phyloP scores from a whole-genome alignment of 1,284 basidiomycete species.

The Lentinula novae-zelandiae region DNA sequence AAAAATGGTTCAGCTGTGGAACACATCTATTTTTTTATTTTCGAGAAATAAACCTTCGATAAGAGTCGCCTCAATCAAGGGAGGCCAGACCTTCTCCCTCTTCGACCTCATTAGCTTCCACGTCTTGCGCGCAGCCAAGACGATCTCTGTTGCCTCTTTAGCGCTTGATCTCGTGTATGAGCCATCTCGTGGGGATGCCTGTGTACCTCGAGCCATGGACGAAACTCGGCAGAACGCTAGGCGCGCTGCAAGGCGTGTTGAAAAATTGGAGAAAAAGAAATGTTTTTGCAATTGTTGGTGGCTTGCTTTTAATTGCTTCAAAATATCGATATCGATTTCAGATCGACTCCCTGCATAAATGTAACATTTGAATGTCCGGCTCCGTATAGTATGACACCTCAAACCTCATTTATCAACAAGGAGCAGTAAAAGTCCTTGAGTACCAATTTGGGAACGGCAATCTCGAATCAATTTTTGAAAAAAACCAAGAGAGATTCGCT shows the following conservation, averaged over 20 bases:
- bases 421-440: background rate
- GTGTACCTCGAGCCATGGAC: background rate
- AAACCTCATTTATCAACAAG: background rate
- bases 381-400: background rate
- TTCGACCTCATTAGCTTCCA: conserved; percentile 49
- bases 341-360: background rate
- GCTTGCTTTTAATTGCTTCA: background rate
- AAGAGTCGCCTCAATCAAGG: conserved; percentile 48
- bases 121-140: conserved; percentile 48
- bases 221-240: too few relatives aligned
- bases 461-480: background rate
- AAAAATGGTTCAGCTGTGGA: background rate
- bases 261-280: background rate
- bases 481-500: background rate
- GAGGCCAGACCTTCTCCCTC: conserved; percentile 54
- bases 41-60: conserved; percentile 40
- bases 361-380: background rate
- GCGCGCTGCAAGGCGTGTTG: background rate
- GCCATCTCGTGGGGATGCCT: background rate
- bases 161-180: background rate
- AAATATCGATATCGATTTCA: background rate
- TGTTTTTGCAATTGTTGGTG: background rate
- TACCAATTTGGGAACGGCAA: background rate
- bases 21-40: background rate
- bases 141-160: conserved; percentile 24